Conservation (phyloP, 1,284 basidiomycete species). For the Naganishia albida region DNA sequence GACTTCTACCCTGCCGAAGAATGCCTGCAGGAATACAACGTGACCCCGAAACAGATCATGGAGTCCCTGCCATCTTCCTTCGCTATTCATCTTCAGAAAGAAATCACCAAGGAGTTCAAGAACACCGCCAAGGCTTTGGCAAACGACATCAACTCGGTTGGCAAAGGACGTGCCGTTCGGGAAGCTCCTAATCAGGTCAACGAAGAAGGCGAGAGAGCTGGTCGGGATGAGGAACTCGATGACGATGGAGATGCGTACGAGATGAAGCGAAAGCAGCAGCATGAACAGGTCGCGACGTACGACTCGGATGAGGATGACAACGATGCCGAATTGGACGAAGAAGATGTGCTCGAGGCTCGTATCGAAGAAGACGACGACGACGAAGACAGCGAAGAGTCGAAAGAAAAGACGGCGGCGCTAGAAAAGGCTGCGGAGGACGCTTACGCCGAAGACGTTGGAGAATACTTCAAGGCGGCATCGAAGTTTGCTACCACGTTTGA, state of each 20-base stretch:
- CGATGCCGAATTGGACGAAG: slow-evolving; percentile 61
- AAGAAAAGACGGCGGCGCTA: slow-evolving; percentile 56
- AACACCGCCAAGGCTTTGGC: slow-evolving; percentile 78
- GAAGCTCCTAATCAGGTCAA: slow-evolving; percentile 49
- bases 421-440: slow-evolving; percentile 56
- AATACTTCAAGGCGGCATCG: slow-evolving; percentile 57
- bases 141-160: slow-evolving; percentile 76
- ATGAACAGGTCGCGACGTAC: slow-evolving; percentile 71
- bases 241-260: slow-evolving; percentile 77
- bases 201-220: slow-evolving; percentile 50
- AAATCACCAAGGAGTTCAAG: slow-evolving; percentile 84
- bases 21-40: slow-evolving; percentile 81
- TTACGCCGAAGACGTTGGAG: slow-evolving; percentile 52
- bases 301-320: slow-evolving; percentile 61
- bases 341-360: slow-evolving; percentile 67
- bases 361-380: slow-evolving; percentile 56
- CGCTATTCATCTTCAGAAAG: slow-evolving; percentile 79
- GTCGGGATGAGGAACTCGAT: slow-evolving; percentile 60
- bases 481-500: slow-evolving; percentile 65
- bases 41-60: slow-evolving; percentile 73
- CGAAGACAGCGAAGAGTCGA: slow-evolving; percentile 50
- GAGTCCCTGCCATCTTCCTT: slow-evolving; percentile 73
- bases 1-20: slow-evolving; percentile 85
- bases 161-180: slow-evolving; percentile 66
- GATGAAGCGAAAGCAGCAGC: slow-evolving; percentile 63